Base-by-base conservation (phyloP, 2,329 filamentous ascomycete species). In the Mycosphaerelloides madeirae region DNA sequence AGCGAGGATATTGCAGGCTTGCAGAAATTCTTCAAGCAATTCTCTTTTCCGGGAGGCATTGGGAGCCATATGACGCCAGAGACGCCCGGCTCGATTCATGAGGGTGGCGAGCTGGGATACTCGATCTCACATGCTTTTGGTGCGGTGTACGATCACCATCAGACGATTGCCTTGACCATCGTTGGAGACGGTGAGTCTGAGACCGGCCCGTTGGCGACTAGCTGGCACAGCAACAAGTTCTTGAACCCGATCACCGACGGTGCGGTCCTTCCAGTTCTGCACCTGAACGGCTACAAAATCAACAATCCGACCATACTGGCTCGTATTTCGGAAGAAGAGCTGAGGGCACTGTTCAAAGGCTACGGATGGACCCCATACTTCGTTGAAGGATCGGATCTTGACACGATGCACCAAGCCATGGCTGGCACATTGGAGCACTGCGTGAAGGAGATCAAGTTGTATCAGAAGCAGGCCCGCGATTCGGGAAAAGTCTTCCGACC, bases 201-300 rank as follows among this genome's bases (percentile, higher is more conserved):
- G 69, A 89, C 85, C 1, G 85, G 85, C 0, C 85, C 85, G 14
- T 70, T 89, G 35, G 85, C 85, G 19, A 87, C 85, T 1, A 82
- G 82, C 44, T 90, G 85, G 85, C 85, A 90, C 68, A 85, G 82
- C 66, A 89, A 78, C 60, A 90, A 90, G 64, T 89, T 88, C 67
- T 74, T 90, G 52, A 88, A 89, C 61, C 85, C 85, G 3, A 83
- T 86, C 55, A 83, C 78, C 0, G 85, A 89, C 57, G 85, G 85
- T 22, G 85, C 84, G 29, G 85, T 90, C 6, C 73, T 90, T 1
- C 85, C 85, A 0, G 80, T 90, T 5, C 74, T 90, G 9, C 84
- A 90, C 64, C 73, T 90, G 28, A 90, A 90, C 57, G 85, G 85
- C 36, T 90, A 89, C 75, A 90, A 90, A 73, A 89, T 89, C 71